Percentiles rank a stretch among this genome's conserved stretches.
Evolutionary conservation across 106 monocot genomes (phyloP).

Genomic region (Dioscorea alata): DNA sequence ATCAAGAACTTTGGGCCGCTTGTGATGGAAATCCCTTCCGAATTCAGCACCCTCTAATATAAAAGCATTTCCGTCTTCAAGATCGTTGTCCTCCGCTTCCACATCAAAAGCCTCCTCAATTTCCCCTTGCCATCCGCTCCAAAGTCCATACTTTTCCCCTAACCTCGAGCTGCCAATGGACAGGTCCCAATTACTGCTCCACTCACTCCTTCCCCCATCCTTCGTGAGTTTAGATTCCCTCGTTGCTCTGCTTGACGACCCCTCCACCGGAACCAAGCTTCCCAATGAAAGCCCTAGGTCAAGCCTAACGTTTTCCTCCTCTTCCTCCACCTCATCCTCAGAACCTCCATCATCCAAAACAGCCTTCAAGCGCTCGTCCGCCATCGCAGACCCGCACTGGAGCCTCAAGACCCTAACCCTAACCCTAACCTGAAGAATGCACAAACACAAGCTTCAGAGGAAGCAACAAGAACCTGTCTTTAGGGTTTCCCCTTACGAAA

Average conservation of each 20-base stretch:
- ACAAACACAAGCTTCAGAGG: too few relatives aligned
- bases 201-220: neutral
- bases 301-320: neutral
- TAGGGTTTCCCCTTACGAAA: too few relatives aligned
- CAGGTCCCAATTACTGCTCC: neutral
- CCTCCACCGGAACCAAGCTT: neutral
- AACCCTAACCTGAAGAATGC: neutral
- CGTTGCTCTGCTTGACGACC: neutral
- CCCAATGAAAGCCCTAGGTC: slow-evolving; percentile 10
- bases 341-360: neutral
- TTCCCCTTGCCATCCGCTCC: neutral
- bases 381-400: neutral
- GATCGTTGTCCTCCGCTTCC: neutral
- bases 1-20: slow-evolving; percentile 12
- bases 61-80: neutral
- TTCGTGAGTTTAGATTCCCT: neutral
- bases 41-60: neutral
- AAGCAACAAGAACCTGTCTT: too few relatives aligned
- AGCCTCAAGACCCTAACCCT: neutral
- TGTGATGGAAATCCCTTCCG: slow-evolving; percentile 8
- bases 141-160: neutral
- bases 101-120: neutral
- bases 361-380: neutral
- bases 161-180: slow-evolving; percentile 6
- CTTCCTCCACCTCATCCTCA: neutral